Base-by-base conservation (phyloP, 257 asterid genomes). In the Coffea eugenioides region DNA sequence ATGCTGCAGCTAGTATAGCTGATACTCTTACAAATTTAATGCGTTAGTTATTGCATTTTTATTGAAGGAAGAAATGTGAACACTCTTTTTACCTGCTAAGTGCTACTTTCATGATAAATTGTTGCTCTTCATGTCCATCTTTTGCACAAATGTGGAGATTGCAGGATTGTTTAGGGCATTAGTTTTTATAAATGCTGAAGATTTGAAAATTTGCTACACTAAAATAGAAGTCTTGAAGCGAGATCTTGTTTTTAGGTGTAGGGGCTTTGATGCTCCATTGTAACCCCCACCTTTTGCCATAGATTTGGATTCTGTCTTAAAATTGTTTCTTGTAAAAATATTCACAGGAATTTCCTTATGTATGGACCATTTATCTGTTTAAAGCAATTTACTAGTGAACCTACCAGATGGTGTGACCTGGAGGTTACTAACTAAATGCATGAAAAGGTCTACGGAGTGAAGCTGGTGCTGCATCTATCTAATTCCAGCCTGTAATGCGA, bases 1-100 rank as follows among this genome's bases (percentile, higher is more conserved):
- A 52, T 52, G 27, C 39, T 82, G 57, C 78, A 54, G 62, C 64
- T 15, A 81, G 48, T 31, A 56, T 39, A 34, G 39, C 61, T 27
- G 18, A 41, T 74, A 36, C 16, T 41, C 31, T 5, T 9, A 62
- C 10, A 45, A n/a, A 23, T 59, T 78, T 78, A 71, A 70, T 56
- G 15, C 6, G n/a, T 27, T 43, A 21, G 20, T 8, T 13, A 1
- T 13, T 15, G 34, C 25, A 61, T 61, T 14, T 62, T 57, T 2
- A 5, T 43, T 1, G 36, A 64, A 15, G 73, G 36, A 45, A 9
- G 16, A 69, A 65, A 27, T 36, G 20, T 48, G 18, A 41, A 23
- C 21, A 39, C 61, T 59, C 34, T 36, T 13, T 8, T 41, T 20
- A 11, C 69, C 25, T 21, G 12, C 68, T 77, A 36, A 49, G 61